Conservation (phyloP, 345 rosid genomes). For the Lumnitzera racemosa region DNA sequence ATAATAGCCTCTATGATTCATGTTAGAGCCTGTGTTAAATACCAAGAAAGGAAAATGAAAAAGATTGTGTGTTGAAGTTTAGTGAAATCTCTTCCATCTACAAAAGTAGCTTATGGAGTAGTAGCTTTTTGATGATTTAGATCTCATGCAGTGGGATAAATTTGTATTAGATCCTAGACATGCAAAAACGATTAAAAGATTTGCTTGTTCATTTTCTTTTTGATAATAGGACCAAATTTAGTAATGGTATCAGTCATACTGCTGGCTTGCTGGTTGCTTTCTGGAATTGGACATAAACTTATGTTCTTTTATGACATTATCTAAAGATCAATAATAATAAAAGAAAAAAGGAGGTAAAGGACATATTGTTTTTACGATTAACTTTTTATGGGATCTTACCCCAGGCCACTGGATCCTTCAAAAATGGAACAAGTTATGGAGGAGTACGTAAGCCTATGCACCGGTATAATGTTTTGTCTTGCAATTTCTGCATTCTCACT, state of each 20-base stretch:
- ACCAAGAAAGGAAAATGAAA: neutral
- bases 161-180: no score
- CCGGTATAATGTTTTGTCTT: slow-evolving; percentile 29
- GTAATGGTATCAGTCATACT: no score
- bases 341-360: neutral
- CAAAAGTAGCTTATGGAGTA: no score
- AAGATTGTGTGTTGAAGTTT: neutral
- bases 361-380: neutral
- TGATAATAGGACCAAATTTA: no score
- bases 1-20: neutral
- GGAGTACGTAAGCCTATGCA: slow-evolving; percentile 60
- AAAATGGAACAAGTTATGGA: slow-evolving; percentile 56
- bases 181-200: no score
- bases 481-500: neutral
- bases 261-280: no score
- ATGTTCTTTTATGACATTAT: neutral
- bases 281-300: no score
- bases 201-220: no score
- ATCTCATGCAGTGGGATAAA: no score
- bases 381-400: slow-evolving; percentile 4
- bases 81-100: neutral
- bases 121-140: no score
- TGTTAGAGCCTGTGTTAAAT: no score
- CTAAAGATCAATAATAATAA: neutral
- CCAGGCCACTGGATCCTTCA: slow-evolving; percentile 63